These are phyloP conservation scores for Rubroshorea leprosula DNA, from an alignment of 345 rosid species.

Conservation along the genomic window DNA sequence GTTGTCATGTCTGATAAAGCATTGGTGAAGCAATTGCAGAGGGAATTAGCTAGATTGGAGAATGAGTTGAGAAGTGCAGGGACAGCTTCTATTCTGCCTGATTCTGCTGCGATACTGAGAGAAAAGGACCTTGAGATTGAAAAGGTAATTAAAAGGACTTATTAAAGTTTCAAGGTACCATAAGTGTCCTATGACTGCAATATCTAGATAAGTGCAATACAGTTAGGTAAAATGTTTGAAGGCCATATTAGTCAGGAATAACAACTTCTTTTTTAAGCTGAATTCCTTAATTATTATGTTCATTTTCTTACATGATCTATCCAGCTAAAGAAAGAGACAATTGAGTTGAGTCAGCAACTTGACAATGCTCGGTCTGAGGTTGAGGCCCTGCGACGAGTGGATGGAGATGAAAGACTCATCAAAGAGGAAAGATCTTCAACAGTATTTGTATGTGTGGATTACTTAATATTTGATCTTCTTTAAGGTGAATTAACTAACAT, in stretches of 20 bases:
- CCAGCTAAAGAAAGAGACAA: constrained; percentile 66
- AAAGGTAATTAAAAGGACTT: constrained; percentile 37
- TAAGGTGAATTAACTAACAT: constrained; percentile 1
- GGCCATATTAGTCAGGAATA: not conserved
- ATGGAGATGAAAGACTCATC: constrained; percentile 25
- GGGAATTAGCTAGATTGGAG: constrained; percentile 82
- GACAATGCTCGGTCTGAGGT: constrained; percentile 55
- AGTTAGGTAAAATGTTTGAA: not conserved
- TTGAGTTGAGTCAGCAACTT: constrained; percentile 43
- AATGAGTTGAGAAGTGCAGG: constrained; percentile 53
- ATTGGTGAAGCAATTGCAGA: constrained; percentile 80
- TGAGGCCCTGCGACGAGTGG: constrained; percentile 43
- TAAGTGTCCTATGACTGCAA: not conserved
- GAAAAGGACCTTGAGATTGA: constrained; percentile 78
- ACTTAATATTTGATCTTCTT: not conserved
- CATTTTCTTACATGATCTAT: constrained; percentile 11
- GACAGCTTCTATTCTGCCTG: constrained; percentile 30
- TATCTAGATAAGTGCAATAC: not conserved
- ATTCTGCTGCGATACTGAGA: constrained; percentile 41
- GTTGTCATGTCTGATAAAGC: constrained; percentile 86
- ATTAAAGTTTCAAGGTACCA: not conserved
- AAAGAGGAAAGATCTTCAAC: constrained; percentile 34
- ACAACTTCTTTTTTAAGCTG: not conserved
- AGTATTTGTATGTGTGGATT: constrained; percentile 23
- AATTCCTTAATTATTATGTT: constrained; percentile 1